A percentile compares a stretch with the other conserved stretches of the same genome.
These are phyloP conservation scores for Gonapodya sp. DNA, from an alignment of 192 early-diverging fungal species.

Conservation along the genomic window DNA sequence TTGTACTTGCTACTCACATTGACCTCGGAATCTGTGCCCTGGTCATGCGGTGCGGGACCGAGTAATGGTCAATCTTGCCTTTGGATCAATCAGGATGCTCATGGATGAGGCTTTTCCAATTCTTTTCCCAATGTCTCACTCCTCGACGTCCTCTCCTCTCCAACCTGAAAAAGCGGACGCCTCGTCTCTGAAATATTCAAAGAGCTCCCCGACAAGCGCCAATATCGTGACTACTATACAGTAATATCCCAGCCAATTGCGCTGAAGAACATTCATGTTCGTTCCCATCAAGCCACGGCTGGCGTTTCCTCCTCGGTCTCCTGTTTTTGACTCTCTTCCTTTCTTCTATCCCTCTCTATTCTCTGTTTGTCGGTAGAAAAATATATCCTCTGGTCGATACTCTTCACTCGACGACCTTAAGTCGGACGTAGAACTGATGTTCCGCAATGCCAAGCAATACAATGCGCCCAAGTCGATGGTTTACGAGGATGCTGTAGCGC, in stretches of 20 bases:
- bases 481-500: conserved; percentile 29
- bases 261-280: conserved; percentile 46
- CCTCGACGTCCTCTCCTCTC: too few species aligned
- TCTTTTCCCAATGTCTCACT: too few species aligned
- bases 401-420: conserved; percentile 20
- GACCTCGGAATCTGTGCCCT: too few species aligned
- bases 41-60: too few species aligned
- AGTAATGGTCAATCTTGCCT: too few species aligned
- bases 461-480: conserved; percentile 35
- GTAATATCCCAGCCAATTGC: conserved; percentile 75
- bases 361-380: conserved; percentile 11
- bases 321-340: not conserved
- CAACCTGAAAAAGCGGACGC: too few species aligned
- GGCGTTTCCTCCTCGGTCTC: too few species aligned
- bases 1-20: too few species aligned
- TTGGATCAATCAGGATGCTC: too few species aligned
- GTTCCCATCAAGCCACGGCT: too few species aligned
- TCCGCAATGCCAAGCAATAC: conserved; percentile 41
- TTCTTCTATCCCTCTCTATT: not conserved
- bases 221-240: conserved; percentile 87
- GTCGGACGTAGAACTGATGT: conserved; percentile 34
- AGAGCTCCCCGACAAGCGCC: conserved; percentile 57
- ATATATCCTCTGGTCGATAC: conserved; percentile 22
- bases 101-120: too few species aligned
- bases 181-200: conserved; percentile 68